Conservation (phyloP, 2,329 filamentous ascomycete genomes). For the Penicillium paneum region DNA sequence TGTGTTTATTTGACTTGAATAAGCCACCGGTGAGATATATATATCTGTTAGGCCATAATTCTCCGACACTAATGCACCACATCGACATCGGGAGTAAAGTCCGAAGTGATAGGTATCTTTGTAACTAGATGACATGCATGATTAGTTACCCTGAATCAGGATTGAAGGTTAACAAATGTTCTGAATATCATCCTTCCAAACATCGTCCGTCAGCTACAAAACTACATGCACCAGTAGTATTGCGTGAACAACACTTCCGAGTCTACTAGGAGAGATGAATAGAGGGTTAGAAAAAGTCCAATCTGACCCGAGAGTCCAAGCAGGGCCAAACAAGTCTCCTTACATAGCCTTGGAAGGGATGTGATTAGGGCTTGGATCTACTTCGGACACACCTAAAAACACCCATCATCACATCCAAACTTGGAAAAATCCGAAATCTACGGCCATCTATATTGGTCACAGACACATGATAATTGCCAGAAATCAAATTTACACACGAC, state of each 20-base stretch:
- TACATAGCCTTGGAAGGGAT: neutral
- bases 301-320: neutral
- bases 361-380: neutral
- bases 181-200: too few relatives aligned
- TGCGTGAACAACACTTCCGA: too few relatives aligned
- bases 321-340: neutral
- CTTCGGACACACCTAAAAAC: neutral
- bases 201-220: neutral
- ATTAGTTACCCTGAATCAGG: neutral
- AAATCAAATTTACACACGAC: slow-evolving; percentile 5
- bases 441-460: neutral
- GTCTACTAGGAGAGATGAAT: neutral
- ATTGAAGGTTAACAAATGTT: too few relatives aligned
- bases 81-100: neutral
- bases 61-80: neutral
- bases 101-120: too few relatives aligned
- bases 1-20: neutral
- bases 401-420: neutral
- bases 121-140: neutral
- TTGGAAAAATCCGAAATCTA: neutral
- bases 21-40: slow-evolving; percentile 1
- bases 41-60: neutral
- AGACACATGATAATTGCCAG: slow-evolving; percentile 6
- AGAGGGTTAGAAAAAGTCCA: neutral
- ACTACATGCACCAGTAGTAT: too few relatives aligned